These are phyloP conservation scores for Malus asiatica DNA, from an alignment of 306 rosid genomes.

Conservation along the genomic window DNA sequence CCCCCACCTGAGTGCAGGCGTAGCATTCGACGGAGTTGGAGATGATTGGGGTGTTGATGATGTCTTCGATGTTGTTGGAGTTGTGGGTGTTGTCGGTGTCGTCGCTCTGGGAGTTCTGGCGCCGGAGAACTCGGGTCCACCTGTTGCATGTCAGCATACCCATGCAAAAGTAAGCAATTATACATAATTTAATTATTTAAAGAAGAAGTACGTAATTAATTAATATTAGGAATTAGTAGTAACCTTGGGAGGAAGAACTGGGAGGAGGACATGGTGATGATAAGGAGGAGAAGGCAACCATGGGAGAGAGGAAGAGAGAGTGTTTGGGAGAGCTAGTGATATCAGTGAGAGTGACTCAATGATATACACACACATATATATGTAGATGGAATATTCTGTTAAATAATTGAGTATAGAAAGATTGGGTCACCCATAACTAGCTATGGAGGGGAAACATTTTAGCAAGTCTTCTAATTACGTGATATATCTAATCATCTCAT, in stretches of 20 bases:
- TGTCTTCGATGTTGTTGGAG: background rate
- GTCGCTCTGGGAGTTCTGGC: constrained; percentile 4
- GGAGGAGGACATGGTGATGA: constrained; percentile 54
- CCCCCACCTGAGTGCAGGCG: constrained; percentile 86
- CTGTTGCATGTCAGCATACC: constrained; percentile 12
- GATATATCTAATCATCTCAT: too few species aligned
- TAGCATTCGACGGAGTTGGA: constrained; percentile 55
- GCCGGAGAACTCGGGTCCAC: constrained; percentile 34
- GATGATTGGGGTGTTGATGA: constrained; percentile 16
- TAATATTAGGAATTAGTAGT: background rate
- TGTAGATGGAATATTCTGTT: background rate
- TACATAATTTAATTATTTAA: background rate
- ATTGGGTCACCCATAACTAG: background rate
- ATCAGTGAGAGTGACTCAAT: background rate
- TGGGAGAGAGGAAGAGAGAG: constrained; percentile 30
- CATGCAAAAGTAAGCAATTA: background rate
- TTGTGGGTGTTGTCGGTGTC: background rate
- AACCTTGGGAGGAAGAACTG: constrained; percentile 60
- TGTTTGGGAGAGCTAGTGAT: background rate
- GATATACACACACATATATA: background rate
- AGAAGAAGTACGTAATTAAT: too few species aligned
- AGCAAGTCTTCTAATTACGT: too few species aligned
- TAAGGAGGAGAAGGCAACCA: constrained; percentile 40
- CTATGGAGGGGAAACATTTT: background rate
- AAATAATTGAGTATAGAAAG: background rate